These are phyloP conservation scores for Starmerella apicola DNA, from an alignment of 805 yeast species.

Conservation along the genomic window DNA sequence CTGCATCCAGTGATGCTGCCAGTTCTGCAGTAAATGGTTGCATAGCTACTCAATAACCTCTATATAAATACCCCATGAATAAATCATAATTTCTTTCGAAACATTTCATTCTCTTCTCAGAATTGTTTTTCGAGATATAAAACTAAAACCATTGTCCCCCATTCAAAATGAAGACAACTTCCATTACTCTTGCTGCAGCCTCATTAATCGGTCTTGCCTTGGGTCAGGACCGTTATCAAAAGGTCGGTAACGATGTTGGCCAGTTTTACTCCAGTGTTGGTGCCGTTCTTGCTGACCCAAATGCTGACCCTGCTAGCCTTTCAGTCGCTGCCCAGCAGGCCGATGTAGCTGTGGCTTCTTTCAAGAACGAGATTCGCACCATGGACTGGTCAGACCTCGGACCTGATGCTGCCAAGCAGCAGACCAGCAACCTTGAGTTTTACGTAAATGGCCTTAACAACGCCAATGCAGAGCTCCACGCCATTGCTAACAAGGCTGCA, in stretches of 20 bases:
- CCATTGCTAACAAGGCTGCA: constrained; percentile 7
- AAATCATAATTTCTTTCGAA: neutral
- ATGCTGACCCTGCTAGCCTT: constrained; percentile 6
- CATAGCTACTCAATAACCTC: too few relatives aligned
- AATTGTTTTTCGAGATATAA: too few relatives aligned
- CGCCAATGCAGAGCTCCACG: constrained; percentile 11
- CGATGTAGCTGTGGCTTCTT: constrained; percentile 12
- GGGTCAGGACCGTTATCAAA: constrained; percentile 27
- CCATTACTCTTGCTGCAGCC: neutral
- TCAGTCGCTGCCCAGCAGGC: constrained; percentile 10
- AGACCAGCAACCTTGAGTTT: constrained; percentile 12
- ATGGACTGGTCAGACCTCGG: constrained; percentile 18
- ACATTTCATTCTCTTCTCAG: neutral
- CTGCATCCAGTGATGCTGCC: too few relatives aligned
- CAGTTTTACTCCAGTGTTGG: constrained; percentile 74
- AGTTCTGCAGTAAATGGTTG: too few relatives aligned
- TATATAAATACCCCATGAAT: too few relatives aligned
- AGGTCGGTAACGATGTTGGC: constrained; percentile 49
- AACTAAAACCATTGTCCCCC: too few relatives aligned
- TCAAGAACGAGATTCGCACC: constrained; percentile 8
- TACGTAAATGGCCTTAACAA: constrained; percentile 12
- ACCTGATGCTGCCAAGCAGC: constrained; percentile 13
- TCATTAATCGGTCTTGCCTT: constrained; percentile 1
- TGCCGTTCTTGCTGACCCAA: constrained; percentile 30
- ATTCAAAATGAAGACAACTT: neutral